These are phyloP conservation scores for Phytophthora kernoviae DNA, from an alignment of 352 stramenopile genomes.

Conservation along the genomic window DNA sequence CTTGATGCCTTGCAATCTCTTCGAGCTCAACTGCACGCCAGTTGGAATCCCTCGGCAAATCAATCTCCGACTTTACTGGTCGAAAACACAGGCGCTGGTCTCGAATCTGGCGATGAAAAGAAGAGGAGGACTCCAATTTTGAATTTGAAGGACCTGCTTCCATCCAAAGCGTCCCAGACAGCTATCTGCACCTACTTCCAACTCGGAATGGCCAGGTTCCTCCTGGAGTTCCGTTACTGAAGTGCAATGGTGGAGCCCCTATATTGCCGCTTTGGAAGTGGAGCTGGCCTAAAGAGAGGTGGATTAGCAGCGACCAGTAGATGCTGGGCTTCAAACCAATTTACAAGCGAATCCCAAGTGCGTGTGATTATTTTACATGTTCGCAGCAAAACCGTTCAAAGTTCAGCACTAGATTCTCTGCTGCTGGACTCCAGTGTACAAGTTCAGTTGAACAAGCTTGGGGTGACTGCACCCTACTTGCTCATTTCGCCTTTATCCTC, in stretches of 20 bases:
- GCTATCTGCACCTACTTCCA: slow-evolving; percentile 25
- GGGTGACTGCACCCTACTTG: not conserved
- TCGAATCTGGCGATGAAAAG: not conserved
- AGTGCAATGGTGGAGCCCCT: slow-evolving; percentile 18
- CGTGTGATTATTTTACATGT: not conserved
- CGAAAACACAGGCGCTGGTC: not conserved
- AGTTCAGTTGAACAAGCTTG: too few relatives aligned
- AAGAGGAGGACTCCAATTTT: slow-evolving; percentile 17
- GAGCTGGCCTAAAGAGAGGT: slow-evolving; percentile 26
- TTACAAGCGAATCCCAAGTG: not conserved
- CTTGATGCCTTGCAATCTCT: slow-evolving; percentile 11
- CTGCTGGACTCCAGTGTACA: too few relatives aligned
- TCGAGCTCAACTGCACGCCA: slow-evolving; percentile 18
- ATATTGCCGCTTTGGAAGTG: slow-evolving; percentile 36
- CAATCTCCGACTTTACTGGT: not conserved
- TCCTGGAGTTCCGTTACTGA: slow-evolving; percentile 25
- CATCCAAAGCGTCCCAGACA: slow-evolving; percentile 2
- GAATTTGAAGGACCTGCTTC: slow-evolving; percentile 4
- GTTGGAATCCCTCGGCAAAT: slow-evolving; percentile 2
- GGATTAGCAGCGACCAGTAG: slow-evolving; percentile 23
- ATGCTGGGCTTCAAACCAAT: not conserved
- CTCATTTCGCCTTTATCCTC: not conserved
- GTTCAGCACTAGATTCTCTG: too few relatives aligned
- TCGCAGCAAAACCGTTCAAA: too few relatives aligned
- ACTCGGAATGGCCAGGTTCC: slow-evolving; percentile 32